These are phyloP conservation scores for Suillus plorans DNA, from an alignment of 768 basidiomycete species.

Conservation along the genomic window DNA sequence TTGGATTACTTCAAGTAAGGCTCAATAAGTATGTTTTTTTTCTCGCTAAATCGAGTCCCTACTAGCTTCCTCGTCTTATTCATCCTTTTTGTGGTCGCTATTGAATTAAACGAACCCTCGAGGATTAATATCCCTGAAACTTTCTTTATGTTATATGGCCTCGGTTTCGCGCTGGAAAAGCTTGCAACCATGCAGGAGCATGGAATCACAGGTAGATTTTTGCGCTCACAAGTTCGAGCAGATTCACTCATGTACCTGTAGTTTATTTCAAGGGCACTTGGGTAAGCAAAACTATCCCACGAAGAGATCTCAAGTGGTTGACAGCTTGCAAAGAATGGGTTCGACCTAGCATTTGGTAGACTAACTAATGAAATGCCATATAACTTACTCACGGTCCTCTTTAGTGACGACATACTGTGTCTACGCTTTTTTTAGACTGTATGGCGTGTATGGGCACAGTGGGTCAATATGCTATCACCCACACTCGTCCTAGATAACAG, in stretches of 20 bases:
- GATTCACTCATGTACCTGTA: constrained; percentile 26
- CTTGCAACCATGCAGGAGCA: constrained; percentile 95
- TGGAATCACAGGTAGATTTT: constrained; percentile 72
- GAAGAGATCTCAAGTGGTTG: background rate
- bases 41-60: background rate
- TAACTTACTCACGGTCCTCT: constrained; percentile 1
- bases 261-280: constrained; percentile 86
- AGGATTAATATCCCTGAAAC: constrained; percentile 65
- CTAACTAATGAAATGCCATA: background rate
- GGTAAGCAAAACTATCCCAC: constrained; percentile 40
- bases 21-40: background rate
- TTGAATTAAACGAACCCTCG: constrained; percentile 68
- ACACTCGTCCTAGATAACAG: constrained; percentile 4
- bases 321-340: constrained; percentile 66
- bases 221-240: background rate
- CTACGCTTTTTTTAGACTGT: constrained; percentile 75
- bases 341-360: constrained; percentile 87
- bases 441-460: constrained; percentile 75
- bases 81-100: constrained; percentile 72
- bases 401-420: constrained; percentile 75
- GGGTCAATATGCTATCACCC: constrained; percentile 18
- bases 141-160: constrained; percentile 73
- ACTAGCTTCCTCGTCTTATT: constrained; percentile 75
- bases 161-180: constrained; percentile 90
- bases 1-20: constrained; percentile 84